Base-by-base conservation (phyloP, 768 basidiomycete genomes). In the Pleurotus platypus region DNA sequence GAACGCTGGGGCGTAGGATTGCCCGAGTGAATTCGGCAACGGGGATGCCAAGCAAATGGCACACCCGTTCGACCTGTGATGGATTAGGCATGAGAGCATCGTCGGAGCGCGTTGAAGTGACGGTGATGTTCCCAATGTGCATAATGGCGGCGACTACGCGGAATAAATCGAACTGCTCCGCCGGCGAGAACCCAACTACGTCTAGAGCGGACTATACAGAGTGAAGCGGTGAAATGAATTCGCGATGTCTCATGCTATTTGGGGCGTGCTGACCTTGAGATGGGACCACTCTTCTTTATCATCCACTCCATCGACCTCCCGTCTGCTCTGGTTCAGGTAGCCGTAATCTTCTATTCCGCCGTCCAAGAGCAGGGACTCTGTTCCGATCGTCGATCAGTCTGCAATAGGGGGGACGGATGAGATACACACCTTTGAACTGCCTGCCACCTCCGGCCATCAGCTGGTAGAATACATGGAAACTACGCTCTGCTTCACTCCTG, bases 401-500 rank as follows among this genome's bases (percentile, higher is more conserved):
- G 62, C 22, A 58, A 57, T 16, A 20, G 22, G 8, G 3, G 16
- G 15, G 9, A 24, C 53, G 46, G 13, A 9, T 49, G 47, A 13
- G n/a, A 40, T 39, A 70, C 78, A 55, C 62, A 90, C 92, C 84
- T 71, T 85, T 88, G 60, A 98, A 67, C 37, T 54, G 51, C 15
- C 74, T 67, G 2, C 84, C 81, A 13, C 80, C 84, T n/a, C 90
- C 90, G 27, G 86, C 85, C 66, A 99, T 77, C 26, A 98, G 66
- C 72, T 98, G 94, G 70, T 98, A 99, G 71, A 99, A 98, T 2
- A 98, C 92, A 69, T 98, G 97, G 67, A 98, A 99, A 67, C 84
- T 90, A 35, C 97, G 79, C 72, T 99, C 97, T 0, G 90, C 91
- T 58, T 89, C 86, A 60, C 85, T 92, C 54, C 97, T 77, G 40